phyloP scores from a whole-genome alignment of 2,329 filamentous ascomycete genomes.

The Neonectria ditissima region DNA sequence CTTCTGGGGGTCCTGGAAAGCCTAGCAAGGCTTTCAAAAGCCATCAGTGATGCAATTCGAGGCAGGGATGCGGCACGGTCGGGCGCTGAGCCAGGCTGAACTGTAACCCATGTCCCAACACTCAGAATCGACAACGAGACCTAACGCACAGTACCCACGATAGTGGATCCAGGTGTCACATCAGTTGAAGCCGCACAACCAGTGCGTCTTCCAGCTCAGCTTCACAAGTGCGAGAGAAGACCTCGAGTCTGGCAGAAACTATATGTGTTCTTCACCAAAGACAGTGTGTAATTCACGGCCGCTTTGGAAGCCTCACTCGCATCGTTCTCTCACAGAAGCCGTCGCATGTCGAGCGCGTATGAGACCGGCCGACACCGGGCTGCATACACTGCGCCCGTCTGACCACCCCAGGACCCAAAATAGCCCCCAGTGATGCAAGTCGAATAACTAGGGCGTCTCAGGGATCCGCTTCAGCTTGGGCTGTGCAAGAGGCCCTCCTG shows the following conservation, averaged over 20 bases:
- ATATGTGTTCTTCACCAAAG: too few species aligned
- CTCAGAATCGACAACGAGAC: not conserved
- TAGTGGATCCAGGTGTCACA: not conserved
- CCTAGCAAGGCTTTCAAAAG: not conserved
- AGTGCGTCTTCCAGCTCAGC: not conserved
- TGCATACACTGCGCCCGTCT: slow-evolving; percentile 28
- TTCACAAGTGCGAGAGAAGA: not conserved
- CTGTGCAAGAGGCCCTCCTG: slow-evolving; percentile 28
- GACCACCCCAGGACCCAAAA: slow-evolving; percentile 24
- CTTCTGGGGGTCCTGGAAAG: not conserved
- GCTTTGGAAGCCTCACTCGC: not conserved
- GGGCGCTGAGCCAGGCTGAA: slow-evolving; percentile 3
- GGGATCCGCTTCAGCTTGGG: slow-evolving; percentile 4
- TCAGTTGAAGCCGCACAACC: not conserved
- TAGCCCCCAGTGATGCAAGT: slow-evolving; percentile 13
- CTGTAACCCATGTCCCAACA: not conserved
- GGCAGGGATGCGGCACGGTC: slow-evolving; percentile 6
- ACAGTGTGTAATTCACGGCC: not conserved
- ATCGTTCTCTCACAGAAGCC: not conserved
- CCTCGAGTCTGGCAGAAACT: too few species aligned
- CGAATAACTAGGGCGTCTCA: not conserved
- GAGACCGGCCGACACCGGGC: not conserved
- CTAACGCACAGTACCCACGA: not conserved
- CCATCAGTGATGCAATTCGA: not conserved
- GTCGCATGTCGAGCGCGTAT: not conserved